Percentiles rank a stretch among this genome's conserved stretches.
Evolutionary conservation across 1,284 basidiomycete species (phyloP).

Genomic region (Chalciporus piperatoides): DNA sequence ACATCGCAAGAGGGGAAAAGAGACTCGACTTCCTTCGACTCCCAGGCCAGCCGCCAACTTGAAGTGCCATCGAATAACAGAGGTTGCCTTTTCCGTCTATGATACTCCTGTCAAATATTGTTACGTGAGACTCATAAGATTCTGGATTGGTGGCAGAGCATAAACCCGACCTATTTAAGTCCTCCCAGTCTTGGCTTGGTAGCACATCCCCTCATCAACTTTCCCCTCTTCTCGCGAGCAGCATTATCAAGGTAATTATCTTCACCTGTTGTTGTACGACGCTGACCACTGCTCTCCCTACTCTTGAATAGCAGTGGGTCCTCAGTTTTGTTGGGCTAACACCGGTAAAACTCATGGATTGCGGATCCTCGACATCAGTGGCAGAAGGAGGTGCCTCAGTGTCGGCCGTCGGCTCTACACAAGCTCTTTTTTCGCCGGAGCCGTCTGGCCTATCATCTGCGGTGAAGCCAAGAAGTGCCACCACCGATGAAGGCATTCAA

Average conservation of each 20-base stretch:
- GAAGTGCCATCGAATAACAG: conserved; percentile 9
- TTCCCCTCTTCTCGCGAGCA: background rate
- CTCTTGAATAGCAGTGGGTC: conserved; percentile 9
- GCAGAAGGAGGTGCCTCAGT: conserved; percentile 14
- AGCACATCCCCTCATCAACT: conserved; percentile 8
- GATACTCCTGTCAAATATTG: background rate
- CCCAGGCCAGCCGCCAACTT: no score
- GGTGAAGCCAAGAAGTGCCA: conserved; percentile 8
- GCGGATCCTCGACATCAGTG: conserved; percentile 14
- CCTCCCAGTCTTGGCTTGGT: background rate
- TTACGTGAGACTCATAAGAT: background rate
- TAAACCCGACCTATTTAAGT: background rate
- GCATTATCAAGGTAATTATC: conserved; percentile 6
- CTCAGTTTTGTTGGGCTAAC: background rate
- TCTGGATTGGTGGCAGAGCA: background rate
- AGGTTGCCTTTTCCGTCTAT: conserved; percentile 14
- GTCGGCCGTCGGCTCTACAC: conserved; percentile 6
- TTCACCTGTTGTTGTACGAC: background rate
- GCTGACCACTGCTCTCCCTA: background rate
- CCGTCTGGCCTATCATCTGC: conserved; percentile 15
- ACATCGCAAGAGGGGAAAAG: background rate
- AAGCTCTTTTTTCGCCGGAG: conserved; percentile 1
- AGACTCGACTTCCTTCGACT: no score
- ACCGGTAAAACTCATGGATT: conserved; percentile 17
- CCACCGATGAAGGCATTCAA: background rate